phyloP scores from a whole-genome alignment of 2,329 filamentous ascomycete species.

The Fusarium musae region DNA sequence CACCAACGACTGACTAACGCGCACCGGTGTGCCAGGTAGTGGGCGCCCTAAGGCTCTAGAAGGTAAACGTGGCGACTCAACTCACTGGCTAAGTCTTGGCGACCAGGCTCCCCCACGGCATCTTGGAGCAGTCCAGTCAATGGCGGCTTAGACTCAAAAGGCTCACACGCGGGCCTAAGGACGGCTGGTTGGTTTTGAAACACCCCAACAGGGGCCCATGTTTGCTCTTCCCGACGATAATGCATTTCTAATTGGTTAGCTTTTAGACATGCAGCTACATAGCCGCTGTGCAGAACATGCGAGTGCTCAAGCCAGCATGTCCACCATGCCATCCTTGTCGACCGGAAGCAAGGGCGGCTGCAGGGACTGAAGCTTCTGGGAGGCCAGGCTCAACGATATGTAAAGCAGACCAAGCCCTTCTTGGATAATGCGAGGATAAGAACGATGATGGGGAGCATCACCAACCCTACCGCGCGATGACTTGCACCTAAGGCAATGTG shows the following conservation, averaged over 20 bases:
- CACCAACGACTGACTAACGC: conserved; percentile 37
- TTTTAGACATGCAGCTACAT: conserved; percentile 52
- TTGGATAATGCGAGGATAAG: conserved; percentile 39
- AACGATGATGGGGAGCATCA: conserved; percentile 39
- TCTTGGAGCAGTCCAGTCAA: conserved; percentile 25
- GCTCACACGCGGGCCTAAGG: conserved; percentile 29
- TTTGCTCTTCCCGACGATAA: conserved; percentile 38
- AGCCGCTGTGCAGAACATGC: conserved; percentile 56
- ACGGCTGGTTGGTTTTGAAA: conserved; percentile 47
- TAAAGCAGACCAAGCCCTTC: conserved; percentile 41
- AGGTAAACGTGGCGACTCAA: conserved; percentile 43
- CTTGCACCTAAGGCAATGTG: conserved; percentile 1
- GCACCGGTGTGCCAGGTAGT: conserved; percentile 42
- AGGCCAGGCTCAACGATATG: conserved; percentile 28
- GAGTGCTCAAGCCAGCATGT: conserved; percentile 53
- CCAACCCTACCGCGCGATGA: conserved; percentile 36
- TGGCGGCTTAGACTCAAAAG: conserved; percentile 34
- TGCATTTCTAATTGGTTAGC: conserved; percentile 48
- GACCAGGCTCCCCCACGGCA: conserved; percentile 36
- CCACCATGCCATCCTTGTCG: conserved; percentile 42
- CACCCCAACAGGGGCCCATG: conserved; percentile 45
- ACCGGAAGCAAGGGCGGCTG: conserved; percentile 40
- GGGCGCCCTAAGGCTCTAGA: conserved; percentile 31
- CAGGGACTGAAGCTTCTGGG: conserved; percentile 46
- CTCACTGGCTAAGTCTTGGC: conserved; percentile 35